A percentile compares a stretch with the other conserved stretches of the same genome.
phyloP scores from a whole-genome alignment of 139 green algal species.

The Coelastrella sp. region DNA sequence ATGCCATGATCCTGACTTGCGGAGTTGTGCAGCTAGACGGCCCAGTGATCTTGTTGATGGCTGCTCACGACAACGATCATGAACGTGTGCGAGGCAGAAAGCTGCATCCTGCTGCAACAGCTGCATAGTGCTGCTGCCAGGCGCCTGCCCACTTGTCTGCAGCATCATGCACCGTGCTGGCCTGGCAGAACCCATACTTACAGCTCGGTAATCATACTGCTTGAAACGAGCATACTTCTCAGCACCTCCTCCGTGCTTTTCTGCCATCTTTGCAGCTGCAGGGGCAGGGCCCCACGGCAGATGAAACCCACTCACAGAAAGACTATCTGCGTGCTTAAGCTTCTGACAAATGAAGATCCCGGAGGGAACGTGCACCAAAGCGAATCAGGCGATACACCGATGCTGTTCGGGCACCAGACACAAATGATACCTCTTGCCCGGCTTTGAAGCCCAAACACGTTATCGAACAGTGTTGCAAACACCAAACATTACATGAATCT shows the following conservation, averaged over 20 bases:
- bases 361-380: not conserved
- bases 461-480: too few species aligned
- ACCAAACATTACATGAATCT: not conserved
- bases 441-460: too few species aligned
- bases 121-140: not conserved
- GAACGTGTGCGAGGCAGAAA: not conserved
- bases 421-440: too few species aligned
- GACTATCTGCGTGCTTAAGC: too few species aligned
- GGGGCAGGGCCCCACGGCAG: not conserved
- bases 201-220: constrained; percentile 97
- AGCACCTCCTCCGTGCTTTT: constrained; percentile 59
- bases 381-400: not conserved
- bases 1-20: too few species aligned
- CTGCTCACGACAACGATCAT: not conserved
- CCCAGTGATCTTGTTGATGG: too few species aligned
- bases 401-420: not conserved
- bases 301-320: not conserved
- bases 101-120: not conserved
- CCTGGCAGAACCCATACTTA: constrained; percentile 58
- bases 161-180: too few species aligned
- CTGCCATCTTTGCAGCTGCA: constrained; percentile 28
- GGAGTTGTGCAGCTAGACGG: too few species aligned
- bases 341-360: not conserved
- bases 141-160: not conserved
- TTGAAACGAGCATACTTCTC: constrained; percentile 89